Evolutionary conservation across 2,329 filamentous ascomycete genomes (phyloP).

Genomic region (Alternaria solani): DNA sequence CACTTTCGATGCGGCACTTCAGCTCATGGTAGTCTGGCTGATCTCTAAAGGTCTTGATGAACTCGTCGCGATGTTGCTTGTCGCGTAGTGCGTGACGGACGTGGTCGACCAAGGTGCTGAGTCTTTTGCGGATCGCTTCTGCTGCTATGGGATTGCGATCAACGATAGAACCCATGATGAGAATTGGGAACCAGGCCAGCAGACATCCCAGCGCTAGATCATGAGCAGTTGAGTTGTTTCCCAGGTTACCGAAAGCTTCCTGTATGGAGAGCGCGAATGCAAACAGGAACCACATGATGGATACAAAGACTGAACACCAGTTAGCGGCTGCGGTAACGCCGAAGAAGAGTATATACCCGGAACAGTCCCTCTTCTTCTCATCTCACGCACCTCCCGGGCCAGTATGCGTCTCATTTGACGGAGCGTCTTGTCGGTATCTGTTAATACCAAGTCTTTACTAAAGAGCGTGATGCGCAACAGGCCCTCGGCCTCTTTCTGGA

Average conservation of each 20-base stretch:
- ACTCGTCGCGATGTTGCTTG: slow-evolving; percentile 34
- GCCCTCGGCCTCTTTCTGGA: slow-evolving; percentile 48
- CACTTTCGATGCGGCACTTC: slow-evolving; percentile 31
- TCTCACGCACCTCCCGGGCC: slow-evolving; percentile 52
- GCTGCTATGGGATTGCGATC: slow-evolving; percentile 57
- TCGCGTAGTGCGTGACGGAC: slow-evolving; percentile 47
- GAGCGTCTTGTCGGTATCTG: slow-evolving; percentile 39
- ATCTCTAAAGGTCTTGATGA: slow-evolving; percentile 38
- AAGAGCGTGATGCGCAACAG: slow-evolving; percentile 53
- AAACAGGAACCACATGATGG: slow-evolving; percentile 55
- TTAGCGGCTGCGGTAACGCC: background rate
- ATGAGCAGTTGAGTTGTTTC: slow-evolving; percentile 54
- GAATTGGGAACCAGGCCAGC: slow-evolving; percentile 56
- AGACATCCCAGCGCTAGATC: slow-evolving; percentile 56
- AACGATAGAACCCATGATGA: slow-evolving; percentile 56
- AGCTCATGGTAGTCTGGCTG: slow-evolving; percentile 34
- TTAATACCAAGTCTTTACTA: slow-evolving; percentile 49
- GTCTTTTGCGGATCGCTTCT: slow-evolving; percentile 50
- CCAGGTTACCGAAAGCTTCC: slow-evolving; percentile 47
- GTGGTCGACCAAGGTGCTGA: slow-evolving; percentile 53
- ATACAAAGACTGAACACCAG: slow-evolving; percentile 45
- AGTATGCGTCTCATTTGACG: slow-evolving; percentile 46
- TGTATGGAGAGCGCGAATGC: slow-evolving; percentile 50
- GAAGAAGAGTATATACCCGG: slow-evolving; percentile 27
- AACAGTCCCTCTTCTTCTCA: slow-evolving; percentile 52